Percentiles rank a stretch among this genome's conserved stretches.
Conservation (phyloP, 1,284 basidiomycete species). For the Pterula multifida region DNA sequence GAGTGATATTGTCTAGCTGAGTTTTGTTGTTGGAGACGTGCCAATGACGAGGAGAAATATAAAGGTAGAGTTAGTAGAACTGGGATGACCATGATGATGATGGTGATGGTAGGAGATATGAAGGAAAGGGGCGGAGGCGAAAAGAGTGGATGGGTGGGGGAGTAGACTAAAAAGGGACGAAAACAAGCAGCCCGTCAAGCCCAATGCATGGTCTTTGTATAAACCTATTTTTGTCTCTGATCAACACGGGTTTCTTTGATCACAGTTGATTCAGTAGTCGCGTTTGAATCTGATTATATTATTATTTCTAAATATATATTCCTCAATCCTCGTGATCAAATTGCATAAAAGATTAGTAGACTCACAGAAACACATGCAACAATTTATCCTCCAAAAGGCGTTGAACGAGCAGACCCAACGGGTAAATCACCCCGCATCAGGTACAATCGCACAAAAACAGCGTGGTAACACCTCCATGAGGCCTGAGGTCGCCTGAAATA, state of each 20-base stretch:
- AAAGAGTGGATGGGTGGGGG: neutral
- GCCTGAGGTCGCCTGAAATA: no score
- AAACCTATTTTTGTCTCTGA: neutral
- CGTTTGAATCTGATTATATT: no score
- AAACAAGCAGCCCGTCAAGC: no score
- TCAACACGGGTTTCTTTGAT: neutral
- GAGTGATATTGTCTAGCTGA: slow-evolving; percentile 14
- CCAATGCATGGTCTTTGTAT: neutral
- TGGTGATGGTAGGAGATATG: slow-evolving; percentile 1
- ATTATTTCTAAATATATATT: no score
- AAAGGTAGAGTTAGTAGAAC: neutral
- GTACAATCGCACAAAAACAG: no score
- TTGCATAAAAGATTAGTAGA: no score
- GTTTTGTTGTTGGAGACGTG: neutral
- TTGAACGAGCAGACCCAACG: no score
- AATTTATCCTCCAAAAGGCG: no score
- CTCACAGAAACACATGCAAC: no score
- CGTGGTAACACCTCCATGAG: no score
- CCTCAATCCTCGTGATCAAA: no score
- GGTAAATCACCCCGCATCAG: no score
- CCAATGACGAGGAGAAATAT: neutral
- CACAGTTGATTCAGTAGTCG: neutral
- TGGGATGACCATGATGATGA: neutral
- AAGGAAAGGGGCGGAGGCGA: neutral
- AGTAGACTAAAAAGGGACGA: neutral